phyloP scores from a whole-genome alignment of 1,139 yeast species.

The Lodderomyces margitis region DNA sequence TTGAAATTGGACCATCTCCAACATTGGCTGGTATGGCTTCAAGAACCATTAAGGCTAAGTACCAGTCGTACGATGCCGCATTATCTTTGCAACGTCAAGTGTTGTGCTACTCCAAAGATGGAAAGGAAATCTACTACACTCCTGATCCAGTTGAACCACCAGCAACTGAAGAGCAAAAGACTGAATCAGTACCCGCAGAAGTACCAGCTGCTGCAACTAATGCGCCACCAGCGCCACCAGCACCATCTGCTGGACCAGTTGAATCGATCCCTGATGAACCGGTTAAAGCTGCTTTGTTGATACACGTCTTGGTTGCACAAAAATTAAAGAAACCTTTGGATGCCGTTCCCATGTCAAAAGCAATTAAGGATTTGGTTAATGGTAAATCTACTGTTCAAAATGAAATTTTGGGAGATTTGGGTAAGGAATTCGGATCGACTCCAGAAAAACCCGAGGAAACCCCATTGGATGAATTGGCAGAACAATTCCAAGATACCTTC shows the following conservation, averaged over 20 bases:
- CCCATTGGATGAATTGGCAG: slow-evolving; percentile 93
- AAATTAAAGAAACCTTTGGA: slow-evolving; percentile 89
- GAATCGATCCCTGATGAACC: slow-evolving; percentile 88
- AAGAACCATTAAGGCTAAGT: slow-evolving; percentile 93
- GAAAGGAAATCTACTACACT: slow-evolving; percentile 93
- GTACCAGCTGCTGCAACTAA: slow-evolving; percentile 48
- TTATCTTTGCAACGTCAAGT: slow-evolving; percentile 95
- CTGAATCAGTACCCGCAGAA: slow-evolving; percentile 38
- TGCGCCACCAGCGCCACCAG: slow-evolving; percentile 56
- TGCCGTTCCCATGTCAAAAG: slow-evolving; percentile 82
- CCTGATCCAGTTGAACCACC: slow-evolving; percentile 70
- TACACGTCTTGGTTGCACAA: slow-evolving; percentile 92
- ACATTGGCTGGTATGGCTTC: slow-evolving; percentile 98
- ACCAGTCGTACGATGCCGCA: slow-evolving; percentile 97
- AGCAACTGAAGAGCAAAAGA: slow-evolving; percentile 21
- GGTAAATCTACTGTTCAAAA: slow-evolving; percentile 98
- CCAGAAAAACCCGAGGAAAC: slow-evolving; percentile 99
- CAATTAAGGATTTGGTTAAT: slow-evolving; percentile 94
- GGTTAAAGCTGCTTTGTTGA: slow-evolving; percentile 74
- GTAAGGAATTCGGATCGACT: slow-evolving; percentile 95
- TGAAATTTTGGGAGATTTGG: slow-evolving; percentile 96
- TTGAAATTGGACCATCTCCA: slow-evolving; percentile 98
- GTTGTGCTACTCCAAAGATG: slow-evolving; percentile 90
- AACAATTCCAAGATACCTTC: slow-evolving; percentile 88
- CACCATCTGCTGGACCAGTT: slow-evolving; percentile 70